A percentile compares a stretch with the other conserved stretches of the same genome.
Conservation (phyloP, 805 yeast species). For the Schwanniomyces polymorphus region DNA sequence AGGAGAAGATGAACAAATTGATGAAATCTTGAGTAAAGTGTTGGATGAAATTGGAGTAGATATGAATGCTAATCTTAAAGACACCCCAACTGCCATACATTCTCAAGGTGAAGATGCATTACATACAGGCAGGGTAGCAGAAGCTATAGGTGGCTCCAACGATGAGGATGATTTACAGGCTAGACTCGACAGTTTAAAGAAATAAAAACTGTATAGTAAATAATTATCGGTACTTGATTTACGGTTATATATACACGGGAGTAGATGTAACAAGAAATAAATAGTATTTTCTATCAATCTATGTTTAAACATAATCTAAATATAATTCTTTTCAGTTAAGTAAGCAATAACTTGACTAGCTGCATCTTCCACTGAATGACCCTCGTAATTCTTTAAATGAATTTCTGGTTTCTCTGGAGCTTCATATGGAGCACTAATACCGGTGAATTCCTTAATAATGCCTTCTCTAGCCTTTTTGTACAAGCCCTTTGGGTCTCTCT, state of each 20-base stretch:
- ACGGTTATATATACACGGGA: background rate
- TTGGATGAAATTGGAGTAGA: slow-evolving; percentile 96
- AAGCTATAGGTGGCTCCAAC: slow-evolving; percentile 46
- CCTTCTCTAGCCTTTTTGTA: slow-evolving; percentile 98
- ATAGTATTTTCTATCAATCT: background rate
- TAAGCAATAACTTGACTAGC: slow-evolving; percentile 72
- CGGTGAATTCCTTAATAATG: slow-evolving; percentile 89
- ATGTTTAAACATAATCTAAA: slow-evolving; percentile 11
- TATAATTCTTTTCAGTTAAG: slow-evolving; percentile 51
- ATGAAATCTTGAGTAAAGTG: slow-evolving; percentile 87
- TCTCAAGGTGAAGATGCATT: slow-evolving; percentile 40
- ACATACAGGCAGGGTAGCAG: slow-evolving; percentile 45
- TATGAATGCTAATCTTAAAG: slow-evolving; percentile 51
- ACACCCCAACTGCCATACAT: slow-evolving; percentile 40
- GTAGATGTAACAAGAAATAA: background rate
- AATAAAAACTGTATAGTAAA: slow-evolving; percentile 22
- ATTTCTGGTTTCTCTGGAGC: slow-evolving; percentile 85
- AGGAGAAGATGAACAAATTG: slow-evolving; percentile 85
- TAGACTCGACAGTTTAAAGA: slow-evolving; percentile 76
- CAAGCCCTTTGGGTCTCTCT: slow-evolving; percentile 96
- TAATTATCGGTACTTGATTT: background rate
- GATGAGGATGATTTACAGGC: slow-evolving; percentile 89
- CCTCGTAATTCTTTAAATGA: slow-evolving; percentile 68
- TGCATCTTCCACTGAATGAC: slow-evolving; percentile 74
- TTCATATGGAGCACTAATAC: slow-evolving; percentile 94